Evolutionary conservation across 1,284 basidiomycete species (phyloP).

Genomic region (Cutaneotrichosporon cutaneum): DNA sequence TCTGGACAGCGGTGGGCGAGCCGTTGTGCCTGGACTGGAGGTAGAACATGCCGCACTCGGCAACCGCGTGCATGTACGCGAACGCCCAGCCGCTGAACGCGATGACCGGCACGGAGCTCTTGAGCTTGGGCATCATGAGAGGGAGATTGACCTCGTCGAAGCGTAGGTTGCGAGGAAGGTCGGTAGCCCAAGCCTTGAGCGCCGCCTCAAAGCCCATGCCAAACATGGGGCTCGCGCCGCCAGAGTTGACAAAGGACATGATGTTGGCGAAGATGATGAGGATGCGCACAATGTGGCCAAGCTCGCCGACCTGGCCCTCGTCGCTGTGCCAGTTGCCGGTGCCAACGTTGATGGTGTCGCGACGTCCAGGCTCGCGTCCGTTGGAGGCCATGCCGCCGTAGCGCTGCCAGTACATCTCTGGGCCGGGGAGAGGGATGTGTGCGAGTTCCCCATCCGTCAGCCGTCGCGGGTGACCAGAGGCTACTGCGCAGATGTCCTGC

Average conservation of each 20-base stretch:
- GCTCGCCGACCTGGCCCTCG: slow-evolving; percentile 49
- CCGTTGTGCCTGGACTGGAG: slow-evolving; percentile 48
- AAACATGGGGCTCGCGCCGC: slow-evolving; percentile 22
- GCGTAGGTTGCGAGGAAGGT: slow-evolving; percentile 49
- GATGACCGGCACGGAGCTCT: slow-evolving; percentile 37
- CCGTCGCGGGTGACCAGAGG: slow-evolving; percentile 41
- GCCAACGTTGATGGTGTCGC: slow-evolving; percentile 37
- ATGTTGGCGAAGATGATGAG: slow-evolving; percentile 42
- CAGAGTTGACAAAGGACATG: slow-evolving; percentile 40
- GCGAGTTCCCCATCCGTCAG: slow-evolving; percentile 43
- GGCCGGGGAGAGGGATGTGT: slow-evolving; percentile 44
- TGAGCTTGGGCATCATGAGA: slow-evolving; percentile 40
- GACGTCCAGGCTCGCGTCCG: slow-evolving; percentile 33
- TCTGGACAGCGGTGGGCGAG: slow-evolving; percentile 35
- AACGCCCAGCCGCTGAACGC: slow-evolving; percentile 52
- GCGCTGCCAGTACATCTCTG: slow-evolving; percentile 44
- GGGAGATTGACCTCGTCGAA: slow-evolving; percentile 54
- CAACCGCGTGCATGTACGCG: slow-evolving; percentile 55
- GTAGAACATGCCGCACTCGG: slow-evolving; percentile 56
- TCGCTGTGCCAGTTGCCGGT: slow-evolving; percentile 42
- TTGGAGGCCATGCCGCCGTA: slow-evolving; percentile 40
- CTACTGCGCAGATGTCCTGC: slow-evolving; percentile 47
- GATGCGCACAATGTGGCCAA: slow-evolving; percentile 52
- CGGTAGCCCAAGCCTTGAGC: slow-evolving; percentile 51
- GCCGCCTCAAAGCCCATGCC: slow-evolving; percentile 37